Evolutionary conservation across 345 rosid genomes (phyloP), one percentile per base, ranked within the genome.

Genomic region (Cardamine resedifolia): DNA sequence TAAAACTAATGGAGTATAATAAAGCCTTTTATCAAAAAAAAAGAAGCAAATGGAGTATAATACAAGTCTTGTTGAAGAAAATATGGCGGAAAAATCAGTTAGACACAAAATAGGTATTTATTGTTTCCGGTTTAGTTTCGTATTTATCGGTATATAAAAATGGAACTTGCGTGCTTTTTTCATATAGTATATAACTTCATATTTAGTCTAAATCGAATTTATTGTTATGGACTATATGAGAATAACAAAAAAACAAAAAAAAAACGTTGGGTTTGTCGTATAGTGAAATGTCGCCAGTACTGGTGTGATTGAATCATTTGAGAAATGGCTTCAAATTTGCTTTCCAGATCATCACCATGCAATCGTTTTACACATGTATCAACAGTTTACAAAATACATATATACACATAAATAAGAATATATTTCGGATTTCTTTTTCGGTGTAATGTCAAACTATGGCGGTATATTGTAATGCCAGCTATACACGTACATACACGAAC

Each of bases 281-380:
- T 71, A 38, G 53, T 51, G 60, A 71, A 61, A 27, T 61, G 52
- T 27, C 43, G n/a, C n/a, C n/a, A n/a, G n/a, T n/a, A 71, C 44
- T 61, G 51, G 11, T 38, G 53, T 71, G 69, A 62, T 51, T 41
- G 44, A 51, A 27, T 62, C 21, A 16, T 59, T 27, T 61, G n/a
- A 50, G 44, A 51, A 71, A 27, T 51, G 23, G 52, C 41, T 61
- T 51, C 43, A 50, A 18, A 12, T 36, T 50, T 60, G 41, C 61
- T 70, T 16, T 59, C 58, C 52, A 19, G 51, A 36, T 36, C 50
- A 38, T 60, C 26, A 11, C 27, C 50, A 47, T 58, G 66, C 58
- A 18, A 58, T 34, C 36, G 24, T 57, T 58, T 69, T 24, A 57
- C 12, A 45, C 66, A 70, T 33, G 24, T 67, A 10, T 12, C 3